Conservation (phyloP, 2,329 filamentous ascomycete genomes). For the Aureobasidium pullulans region DNA sequence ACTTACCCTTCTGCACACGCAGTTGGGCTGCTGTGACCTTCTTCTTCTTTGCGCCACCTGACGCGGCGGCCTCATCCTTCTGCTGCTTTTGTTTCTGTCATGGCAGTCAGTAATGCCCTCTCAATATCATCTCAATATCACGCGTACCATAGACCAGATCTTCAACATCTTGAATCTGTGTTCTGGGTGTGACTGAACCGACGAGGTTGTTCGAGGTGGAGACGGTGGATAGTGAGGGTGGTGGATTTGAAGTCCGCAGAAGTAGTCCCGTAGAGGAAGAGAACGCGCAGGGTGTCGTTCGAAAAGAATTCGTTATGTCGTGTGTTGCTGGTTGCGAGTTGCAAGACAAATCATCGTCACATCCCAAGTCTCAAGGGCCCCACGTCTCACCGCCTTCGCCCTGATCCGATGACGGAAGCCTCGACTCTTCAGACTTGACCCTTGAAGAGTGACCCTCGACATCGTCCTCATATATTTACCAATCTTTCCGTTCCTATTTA, state of each 20-base stretch:
- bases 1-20: conserved; percentile 84
- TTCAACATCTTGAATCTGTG: conserved; percentile 71
- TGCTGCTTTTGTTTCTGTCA: conserved; percentile 71
- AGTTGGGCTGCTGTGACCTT: conserved; percentile 96
- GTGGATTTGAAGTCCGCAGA: neutral
- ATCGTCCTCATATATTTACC: no score
- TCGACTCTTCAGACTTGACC: neutral
- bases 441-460: no score
- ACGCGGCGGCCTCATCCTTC: conserved; percentile 77
- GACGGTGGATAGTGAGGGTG: neutral
- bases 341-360: neutral
- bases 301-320: neutral
- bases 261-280: neutral
- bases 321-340: conserved; percentile 1
- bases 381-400: conserved; percentile 5
- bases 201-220: conserved; percentile 3
- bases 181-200: conserved; percentile 5
- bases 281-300: neutral
- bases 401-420: neutral
- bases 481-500: no score
- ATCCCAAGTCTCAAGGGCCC: neutral
- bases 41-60: conserved; percentile 76
- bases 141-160: conserved; percentile 93
- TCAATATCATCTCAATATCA: neutral
- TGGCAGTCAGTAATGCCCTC: conserved; percentile 20